These are phyloP conservation scores for Leptographium lundbergii DNA, from an alignment of 2,329 filamentous ascomycete species.

Conservation along the genomic window DNA sequence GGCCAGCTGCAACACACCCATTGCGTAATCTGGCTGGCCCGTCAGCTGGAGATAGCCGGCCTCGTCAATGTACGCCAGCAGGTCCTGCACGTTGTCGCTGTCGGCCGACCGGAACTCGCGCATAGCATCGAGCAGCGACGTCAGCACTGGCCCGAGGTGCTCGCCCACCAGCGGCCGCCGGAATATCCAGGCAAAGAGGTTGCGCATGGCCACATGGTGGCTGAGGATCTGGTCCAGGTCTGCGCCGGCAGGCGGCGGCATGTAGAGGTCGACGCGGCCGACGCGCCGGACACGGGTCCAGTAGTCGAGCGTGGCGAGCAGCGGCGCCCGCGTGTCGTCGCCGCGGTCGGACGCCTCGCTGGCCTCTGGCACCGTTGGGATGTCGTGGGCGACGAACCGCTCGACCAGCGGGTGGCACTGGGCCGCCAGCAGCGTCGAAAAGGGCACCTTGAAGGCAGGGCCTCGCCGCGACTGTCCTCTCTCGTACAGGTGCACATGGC, in stretches of 20 bases:
- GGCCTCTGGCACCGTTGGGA: slow-evolving; percentile 5
- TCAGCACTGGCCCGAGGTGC: slow-evolving; percentile 50
- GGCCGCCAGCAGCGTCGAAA: slow-evolving; percentile 41
- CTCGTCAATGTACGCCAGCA: slow-evolving; percentile 53
- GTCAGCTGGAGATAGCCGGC: slow-evolving; percentile 58
- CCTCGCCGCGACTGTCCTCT: slow-evolving; percentile 51
- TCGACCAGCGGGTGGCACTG: slow-evolving; percentile 50
- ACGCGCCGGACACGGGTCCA: slow-evolving; percentile 9
- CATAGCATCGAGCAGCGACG: slow-evolving; percentile 53
- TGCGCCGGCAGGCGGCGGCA: slow-evolving; percentile 47
- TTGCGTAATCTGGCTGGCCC: slow-evolving; percentile 52
- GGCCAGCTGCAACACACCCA: slow-evolving; percentile 55
- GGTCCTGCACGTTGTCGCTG: slow-evolving; percentile 44
- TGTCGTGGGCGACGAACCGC: slow-evolving; percentile 28
- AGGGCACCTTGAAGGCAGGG: slow-evolving; percentile 55
- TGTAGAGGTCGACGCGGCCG: slow-evolving; percentile 46
- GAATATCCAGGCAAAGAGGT: slow-evolving; percentile 62
- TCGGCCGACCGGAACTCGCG: slow-evolving; percentile 40
- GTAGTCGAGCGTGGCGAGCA: slow-evolving; percentile 7
- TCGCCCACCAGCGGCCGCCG: slow-evolving; percentile 54
- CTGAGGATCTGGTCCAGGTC: slow-evolving; percentile 41
- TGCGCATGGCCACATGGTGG: slow-evolving; percentile 58
- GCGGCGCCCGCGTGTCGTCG: slow-evolving; percentile 12
- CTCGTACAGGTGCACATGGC: slow-evolving; percentile 56
- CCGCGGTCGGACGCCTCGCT: not conserved